Base-by-base conservation (phyloP, 2,329 filamentous ascomycete genomes). In the Lachnellula willkommii region DNA sequence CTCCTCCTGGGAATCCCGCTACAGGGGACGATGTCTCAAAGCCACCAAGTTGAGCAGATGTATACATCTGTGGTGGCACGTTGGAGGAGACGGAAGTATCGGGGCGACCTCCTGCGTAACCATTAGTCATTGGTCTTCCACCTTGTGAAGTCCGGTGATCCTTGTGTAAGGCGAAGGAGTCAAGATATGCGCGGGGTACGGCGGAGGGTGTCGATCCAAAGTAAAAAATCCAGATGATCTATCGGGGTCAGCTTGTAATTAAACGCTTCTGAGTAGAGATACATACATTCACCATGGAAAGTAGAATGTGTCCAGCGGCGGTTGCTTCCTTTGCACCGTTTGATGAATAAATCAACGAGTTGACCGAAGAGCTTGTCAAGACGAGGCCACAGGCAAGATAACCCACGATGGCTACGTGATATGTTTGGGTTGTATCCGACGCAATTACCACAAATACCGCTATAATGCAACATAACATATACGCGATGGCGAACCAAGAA, bases 151-250 rank as follows among this genome's bases (percentile, higher is more conserved):
- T 53, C 55, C 69, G 62, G 28, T 84, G 61, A 67, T 96, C 92
- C 75, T 97, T 97, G 76, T 94, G 84, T 22, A 96, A 80, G 49
- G 94, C 91, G 69, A 96, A 96, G 0, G 93, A 96, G 74, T 99
- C 94, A 65, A 97, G 88, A 71, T 95, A 96, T 55, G 90, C 87
- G 66, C 93, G 89, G 61, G 92, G 89, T 53, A 87, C 83, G 15
- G 92, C 89, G 43, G 90, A 89, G 1, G 93, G 91, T 17, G 91
- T 88, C 2, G 93, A 96, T 67, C 94, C 94, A 68, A 96, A 99
- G 78, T 97, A 97, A 75, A 97, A 95, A 65, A 96, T 96, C 94
- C 94, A 99, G 57, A 97, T 83, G 66, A 96, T 89, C 92, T 96
- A 65, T 32, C 20, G 37, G 24, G 24, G 50, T 65, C 47, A 63